phyloP scores from a whole-genome alignment of 2,329 filamentous ascomycete genomes.

The Byssochlamys sp. region DNA sequence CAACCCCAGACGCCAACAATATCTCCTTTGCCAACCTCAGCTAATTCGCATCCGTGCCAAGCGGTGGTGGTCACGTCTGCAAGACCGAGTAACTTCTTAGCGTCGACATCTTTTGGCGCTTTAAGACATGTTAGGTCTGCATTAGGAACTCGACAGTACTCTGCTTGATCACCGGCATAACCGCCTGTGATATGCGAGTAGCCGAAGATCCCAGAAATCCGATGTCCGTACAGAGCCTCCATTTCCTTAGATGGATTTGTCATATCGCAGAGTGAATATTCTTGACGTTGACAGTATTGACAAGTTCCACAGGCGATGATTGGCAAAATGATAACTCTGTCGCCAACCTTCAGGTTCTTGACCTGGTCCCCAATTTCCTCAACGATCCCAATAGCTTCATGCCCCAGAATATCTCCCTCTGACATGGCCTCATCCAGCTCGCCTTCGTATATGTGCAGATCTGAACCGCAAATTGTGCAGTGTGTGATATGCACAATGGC shows the following conservation, averaged over 20 bases:
- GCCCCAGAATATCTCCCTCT: conserved; percentile 20
- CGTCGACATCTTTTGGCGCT: conserved; percentile 15
- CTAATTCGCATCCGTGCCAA: conserved; percentile 25
- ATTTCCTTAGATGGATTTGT: conserved; percentile 21
- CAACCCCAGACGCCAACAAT: conserved; percentile 25
- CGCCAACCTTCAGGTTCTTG: conserved; percentile 13
- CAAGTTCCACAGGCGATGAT: conserved; percentile 23
- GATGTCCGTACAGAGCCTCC: conserved; percentile 19
- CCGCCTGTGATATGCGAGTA: conserved; percentile 24
- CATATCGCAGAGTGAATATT: conserved; percentile 23
- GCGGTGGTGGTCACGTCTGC: conserved; percentile 23
- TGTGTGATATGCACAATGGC: conserved; percentile 26
- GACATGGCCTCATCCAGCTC: conserved; percentile 19
- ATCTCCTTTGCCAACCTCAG: conserved; percentile 20
- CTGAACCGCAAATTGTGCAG: conserved; percentile 24
- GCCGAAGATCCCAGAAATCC: conserved; percentile 23
- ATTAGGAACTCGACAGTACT: conserved; percentile 27
- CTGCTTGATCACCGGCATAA: conserved; percentile 28
- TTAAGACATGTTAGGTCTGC: conserved; percentile 23
- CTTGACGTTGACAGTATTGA: conserved; percentile 18
- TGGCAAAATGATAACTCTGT: conserved; percentile 23
- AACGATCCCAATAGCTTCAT: conserved; percentile 22
- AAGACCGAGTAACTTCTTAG: conserved; percentile 22
- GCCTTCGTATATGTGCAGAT: conserved; percentile 24
- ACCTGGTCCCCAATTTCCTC: conserved; percentile 18